Evolutionary conservation across 768 basidiomycete species (phyloP), one percentile per base, ranked within the genome.

Genomic region (Suillus tomentosus): DNA sequence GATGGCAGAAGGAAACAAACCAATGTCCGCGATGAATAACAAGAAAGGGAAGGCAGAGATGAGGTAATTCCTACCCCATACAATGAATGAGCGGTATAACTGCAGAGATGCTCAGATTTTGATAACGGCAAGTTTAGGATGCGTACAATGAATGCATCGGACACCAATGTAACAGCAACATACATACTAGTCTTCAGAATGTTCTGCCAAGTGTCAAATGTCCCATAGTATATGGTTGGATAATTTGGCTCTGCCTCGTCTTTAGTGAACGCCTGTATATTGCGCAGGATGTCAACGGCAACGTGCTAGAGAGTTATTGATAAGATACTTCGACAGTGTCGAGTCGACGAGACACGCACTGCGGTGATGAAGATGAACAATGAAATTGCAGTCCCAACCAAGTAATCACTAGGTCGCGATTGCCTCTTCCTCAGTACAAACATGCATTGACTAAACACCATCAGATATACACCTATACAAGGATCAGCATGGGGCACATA

Each of bases 71-170:
- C 65, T 65, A n/a, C 69, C 71, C 73, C 73, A 74, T 34, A 74
- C 62, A 59, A 70, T 56, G 55, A 64, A 74, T 56, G 63, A 65
- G 17, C 73, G 73, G 48, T 72, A 66, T 24, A 74, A 63, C 71
- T 74, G 60, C 24, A 40, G n/a, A 43, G 15, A 42, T 48, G 17
- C 31, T 36, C 45, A 43, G 31, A 39, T 61, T 36, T 51, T 43
- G 6, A 15, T 22, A 24, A 37, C 10, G 2, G 19, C 3, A 7
- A 27, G 53, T 9, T 31, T 27, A 48, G 9, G 45, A 40, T 39
- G 57, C 70, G 62, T 55, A 74, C 74, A 58, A 75, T 71, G 64
- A 74, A 71, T 50, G 67, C 69, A 51, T 74, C 73, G 48, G 68
- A 71, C 36, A 74, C 61, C 27, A 74, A 6, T 14, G 73, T 74